Conservation (phyloP, 1,284 basidiomycete genomes). For the Moesziomyces globuligerus region DNA sequence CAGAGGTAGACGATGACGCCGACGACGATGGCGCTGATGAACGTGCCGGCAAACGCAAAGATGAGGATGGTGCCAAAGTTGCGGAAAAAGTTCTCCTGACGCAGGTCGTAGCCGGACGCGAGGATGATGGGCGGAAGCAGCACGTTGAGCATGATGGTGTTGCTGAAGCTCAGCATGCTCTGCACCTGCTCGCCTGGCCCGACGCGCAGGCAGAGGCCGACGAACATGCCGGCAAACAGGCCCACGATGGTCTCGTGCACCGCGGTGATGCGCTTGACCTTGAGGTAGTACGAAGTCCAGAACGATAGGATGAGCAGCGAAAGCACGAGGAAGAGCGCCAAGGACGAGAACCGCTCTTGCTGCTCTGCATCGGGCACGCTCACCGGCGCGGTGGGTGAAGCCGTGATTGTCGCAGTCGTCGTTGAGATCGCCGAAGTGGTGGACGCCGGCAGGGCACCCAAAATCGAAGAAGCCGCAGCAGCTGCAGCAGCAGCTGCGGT, state of each 20-base stretch:
- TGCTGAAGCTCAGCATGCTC: conserved; percentile 97
- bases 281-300: conserved; percentile 96
- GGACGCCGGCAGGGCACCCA: background rate
- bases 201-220: conserved; percentile 88
- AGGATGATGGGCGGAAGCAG: conserved; percentile 97
- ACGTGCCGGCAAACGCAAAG: conserved; percentile 95
- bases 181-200: conserved; percentile 92
- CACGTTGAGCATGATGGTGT: conserved; percentile 97
- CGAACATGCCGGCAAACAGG: conserved; percentile 92
- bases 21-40: conserved; percentile 94
- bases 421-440: conserved; percentile 4
- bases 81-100: conserved; percentile 96
- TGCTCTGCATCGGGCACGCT: conserved; percentile 59
- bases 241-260: conserved; percentile 97
- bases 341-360: conserved; percentile 62
- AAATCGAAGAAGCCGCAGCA: conserved; percentile 7
- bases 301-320: conserved; percentile 91
- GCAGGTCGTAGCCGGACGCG: conserved; percentile 96
- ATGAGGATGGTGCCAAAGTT: conserved; percentile 77
- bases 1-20: conserved; percentile 96
- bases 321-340: conserved; percentile 77
- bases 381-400: background rate
- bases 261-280: conserved; percentile 93
- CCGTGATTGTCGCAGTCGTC: background rate
- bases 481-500: conserved; percentile 10